A percentile compares a stretch with the other conserved stretches of the same genome.
Evolutionary conservation across 2,329 filamentous ascomycete species (phyloP).

Genomic region (Exutisphaerella laricina): DNA sequence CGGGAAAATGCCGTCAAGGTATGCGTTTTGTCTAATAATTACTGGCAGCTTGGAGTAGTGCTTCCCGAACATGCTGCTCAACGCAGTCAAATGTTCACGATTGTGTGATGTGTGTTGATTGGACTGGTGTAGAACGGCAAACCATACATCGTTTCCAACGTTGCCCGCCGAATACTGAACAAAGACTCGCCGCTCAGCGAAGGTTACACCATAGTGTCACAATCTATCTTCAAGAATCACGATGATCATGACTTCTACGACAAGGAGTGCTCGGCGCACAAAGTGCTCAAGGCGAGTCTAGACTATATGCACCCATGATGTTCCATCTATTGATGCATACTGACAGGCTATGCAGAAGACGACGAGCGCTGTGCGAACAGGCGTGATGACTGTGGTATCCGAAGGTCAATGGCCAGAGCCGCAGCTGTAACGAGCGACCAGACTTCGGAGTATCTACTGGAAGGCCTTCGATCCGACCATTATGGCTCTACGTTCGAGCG

Average conservation of each 20-base stretch:
- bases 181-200: constrained; percentile 47
- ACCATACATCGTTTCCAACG: constrained; percentile 57
- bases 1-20: constrained; percentile 42
- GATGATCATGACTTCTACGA: constrained; percentile 69
- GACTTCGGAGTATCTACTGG: no score
- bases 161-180: constrained; percentile 23
- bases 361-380: constrained; percentile 24
- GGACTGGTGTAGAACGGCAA: constrained; percentile 54
- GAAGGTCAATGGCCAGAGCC: constrained; percentile 29
- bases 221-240: constrained; percentile 58
- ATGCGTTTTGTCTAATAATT: background rate
- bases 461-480: no score
- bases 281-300: constrained; percentile 40
- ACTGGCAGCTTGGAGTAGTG: background rate
- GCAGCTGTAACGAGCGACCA: constrained; percentile 13
- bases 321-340: background rate
- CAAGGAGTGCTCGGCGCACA: constrained; percentile 52
- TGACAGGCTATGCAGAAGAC: constrained; percentile 17
- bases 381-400: constrained; percentile 27
- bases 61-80: background rate
- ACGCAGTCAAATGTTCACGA: no score
- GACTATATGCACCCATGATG: background rate
- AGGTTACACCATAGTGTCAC: constrained; percentile 60
- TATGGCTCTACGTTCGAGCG: no score
- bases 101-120: no score